Conservation (phyloP, 2,329 filamentous ascomycete genomes). For the Colletotrichum musicola region DNA sequence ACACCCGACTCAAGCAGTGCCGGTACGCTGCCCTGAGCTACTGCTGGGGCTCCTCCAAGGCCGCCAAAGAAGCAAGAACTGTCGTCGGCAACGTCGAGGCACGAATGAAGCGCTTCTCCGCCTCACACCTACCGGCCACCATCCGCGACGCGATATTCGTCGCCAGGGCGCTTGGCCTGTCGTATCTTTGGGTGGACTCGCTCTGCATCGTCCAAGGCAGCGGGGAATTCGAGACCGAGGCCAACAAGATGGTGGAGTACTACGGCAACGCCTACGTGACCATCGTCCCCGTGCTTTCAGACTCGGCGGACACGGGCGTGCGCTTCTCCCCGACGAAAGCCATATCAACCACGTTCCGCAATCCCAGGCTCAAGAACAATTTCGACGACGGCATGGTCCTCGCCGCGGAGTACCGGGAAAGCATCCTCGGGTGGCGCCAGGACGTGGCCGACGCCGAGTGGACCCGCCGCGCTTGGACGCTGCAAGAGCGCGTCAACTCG, state of each 20-base stretch:
- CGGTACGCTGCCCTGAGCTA: background rate
- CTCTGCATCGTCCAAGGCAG: background rate
- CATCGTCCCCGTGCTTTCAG: background rate
- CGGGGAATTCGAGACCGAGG: background rate
- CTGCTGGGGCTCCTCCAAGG: background rate
- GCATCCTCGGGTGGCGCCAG: background rate
- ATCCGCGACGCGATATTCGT: background rate
- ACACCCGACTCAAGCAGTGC: background rate
- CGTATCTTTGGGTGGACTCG: background rate
- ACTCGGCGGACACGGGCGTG: background rate
- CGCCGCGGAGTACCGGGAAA: background rate
- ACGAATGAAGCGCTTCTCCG: background rate
- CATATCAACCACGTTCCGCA: background rate
- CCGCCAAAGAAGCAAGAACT: background rate
- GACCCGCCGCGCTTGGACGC: constrained; percentile 3
- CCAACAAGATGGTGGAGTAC: background rate
- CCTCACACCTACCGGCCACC: background rate
- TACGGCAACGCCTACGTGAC: constrained; percentile 2
- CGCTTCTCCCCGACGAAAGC: background rate
- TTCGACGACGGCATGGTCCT: background rate
- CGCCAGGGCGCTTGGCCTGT: background rate
- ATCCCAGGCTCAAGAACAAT: background rate
- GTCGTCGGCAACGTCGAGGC: background rate
- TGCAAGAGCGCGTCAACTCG: constrained; percentile 8
- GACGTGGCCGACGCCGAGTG: background rate